These are phyloP conservation scores for Populus tomentosa DNA, from an alignment of 441 rosid species.

Conservation along the genomic window DNA sequence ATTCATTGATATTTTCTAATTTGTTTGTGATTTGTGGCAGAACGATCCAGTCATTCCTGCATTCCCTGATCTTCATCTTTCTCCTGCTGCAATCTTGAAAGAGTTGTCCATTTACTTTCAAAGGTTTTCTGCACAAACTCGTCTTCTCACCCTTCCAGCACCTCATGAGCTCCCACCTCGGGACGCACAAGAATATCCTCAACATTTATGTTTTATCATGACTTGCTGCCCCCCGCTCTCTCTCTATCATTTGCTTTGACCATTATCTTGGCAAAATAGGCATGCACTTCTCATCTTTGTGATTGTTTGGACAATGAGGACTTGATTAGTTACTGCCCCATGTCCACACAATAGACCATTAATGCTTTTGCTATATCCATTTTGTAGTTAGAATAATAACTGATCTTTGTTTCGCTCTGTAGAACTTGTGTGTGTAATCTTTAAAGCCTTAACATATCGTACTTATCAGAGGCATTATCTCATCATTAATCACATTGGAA, in stretches of 20 bases:
- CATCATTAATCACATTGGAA: conserved; percentile 79
- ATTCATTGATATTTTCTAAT: conserved; percentile 6
- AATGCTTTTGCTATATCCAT: neutral
- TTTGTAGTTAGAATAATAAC: neutral
- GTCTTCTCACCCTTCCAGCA: conserved; percentile 92
- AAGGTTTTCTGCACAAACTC: conserved; percentile 82
- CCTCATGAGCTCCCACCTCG: conserved; percentile 93
- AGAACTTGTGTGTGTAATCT: conserved; percentile 1
- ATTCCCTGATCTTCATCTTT: conserved; percentile 98
- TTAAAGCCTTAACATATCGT: conserved; percentile 54
- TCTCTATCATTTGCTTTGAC: neutral
- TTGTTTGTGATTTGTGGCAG: conserved; percentile 42
- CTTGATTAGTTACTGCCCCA: neutral
- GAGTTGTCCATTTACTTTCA: conserved; percentile 84
- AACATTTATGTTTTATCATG: neutral
- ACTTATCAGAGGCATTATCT: conserved; percentile 98
- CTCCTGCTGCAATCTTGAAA: conserved; percentile 96
- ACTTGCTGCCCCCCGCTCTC: neutral
- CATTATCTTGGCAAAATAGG: too few relatives aligned
- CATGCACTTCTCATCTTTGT: neutral
- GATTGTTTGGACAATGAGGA: neutral
- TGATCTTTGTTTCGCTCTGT: conserved; percentile 1
- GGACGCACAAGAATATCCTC: conserved; percentile 96
- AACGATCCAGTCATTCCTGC: conserved; percentile 98
- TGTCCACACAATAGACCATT: neutral